A percentile compares a stretch with the other conserved stretches of the same genome.
phyloP scores from a whole-genome alignment of 257 asterid genomes.

The Solanum habrochaites region DNA sequence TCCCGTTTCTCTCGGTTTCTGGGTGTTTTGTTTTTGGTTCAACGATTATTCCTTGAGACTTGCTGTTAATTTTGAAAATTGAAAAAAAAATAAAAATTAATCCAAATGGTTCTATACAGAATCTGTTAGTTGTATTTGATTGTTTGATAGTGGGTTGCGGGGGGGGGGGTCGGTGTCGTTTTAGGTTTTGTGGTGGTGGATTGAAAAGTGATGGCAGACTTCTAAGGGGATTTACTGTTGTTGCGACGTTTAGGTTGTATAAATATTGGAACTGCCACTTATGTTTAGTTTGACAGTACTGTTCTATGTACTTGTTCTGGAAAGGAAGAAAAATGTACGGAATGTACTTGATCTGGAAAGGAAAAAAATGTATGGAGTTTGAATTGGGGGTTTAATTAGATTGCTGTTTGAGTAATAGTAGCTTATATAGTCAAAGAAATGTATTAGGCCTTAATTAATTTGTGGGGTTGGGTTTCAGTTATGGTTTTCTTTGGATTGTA shows the following conservation, averaged over 20 bases:
- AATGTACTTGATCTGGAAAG: neutral
- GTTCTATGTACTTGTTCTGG: neutral
- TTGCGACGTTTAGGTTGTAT: neutral
- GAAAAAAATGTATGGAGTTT: neutral
- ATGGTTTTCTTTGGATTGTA: neutral
- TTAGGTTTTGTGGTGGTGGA: neutral
- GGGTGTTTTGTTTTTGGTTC: neutral
- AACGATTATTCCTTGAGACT: neutral
- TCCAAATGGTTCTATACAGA: neutral
- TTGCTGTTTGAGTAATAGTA: neutral
- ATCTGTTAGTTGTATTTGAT: neutral
- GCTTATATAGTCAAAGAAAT: neutral
- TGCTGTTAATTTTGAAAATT: neutral
- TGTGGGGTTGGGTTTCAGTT: neutral
- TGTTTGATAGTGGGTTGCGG: neutral
- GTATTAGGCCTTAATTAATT: neutral
- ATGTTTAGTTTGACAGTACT: neutral
- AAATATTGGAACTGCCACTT: neutral
- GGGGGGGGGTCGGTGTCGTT: neutral
- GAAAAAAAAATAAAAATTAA: neutral
- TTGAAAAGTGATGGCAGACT: neutral
- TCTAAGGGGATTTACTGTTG: neutral
- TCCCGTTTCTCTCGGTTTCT: neutral
- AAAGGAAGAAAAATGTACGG: neutral
- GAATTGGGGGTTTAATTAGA: neutral